Evolutionary conservation across 495 filamentous ascomycete species (phyloP).

Genomic region (Elasticomyces elasticus): DNA sequence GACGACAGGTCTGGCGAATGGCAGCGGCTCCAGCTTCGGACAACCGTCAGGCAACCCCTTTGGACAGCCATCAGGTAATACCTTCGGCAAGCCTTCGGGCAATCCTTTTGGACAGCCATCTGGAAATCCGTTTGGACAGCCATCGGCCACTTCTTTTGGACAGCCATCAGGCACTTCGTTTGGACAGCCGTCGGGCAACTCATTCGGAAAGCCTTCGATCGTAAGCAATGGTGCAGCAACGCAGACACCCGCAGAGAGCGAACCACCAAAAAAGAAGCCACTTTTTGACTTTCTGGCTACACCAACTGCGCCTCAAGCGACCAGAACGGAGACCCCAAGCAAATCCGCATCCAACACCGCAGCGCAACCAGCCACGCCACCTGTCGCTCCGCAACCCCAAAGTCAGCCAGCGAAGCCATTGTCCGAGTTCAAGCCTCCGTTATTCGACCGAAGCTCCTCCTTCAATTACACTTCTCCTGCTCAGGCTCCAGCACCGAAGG

Average conservation of each 20-base stretch:
- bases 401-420: background rate
- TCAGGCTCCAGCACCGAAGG: background rate
- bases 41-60: background rate
- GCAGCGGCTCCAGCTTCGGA: constrained; percentile 1
- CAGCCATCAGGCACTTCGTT: too few relatives aligned
- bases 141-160: background rate
- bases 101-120: constrained; percentile 10
- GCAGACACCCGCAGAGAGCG: too few relatives aligned
- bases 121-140: background rate
- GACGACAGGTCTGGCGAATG: background rate
- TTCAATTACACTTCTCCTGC: background rate
- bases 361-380: too few relatives aligned
- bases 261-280: too few relatives aligned
- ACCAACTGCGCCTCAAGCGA: background rate
- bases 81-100: background rate
- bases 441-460: background rate
- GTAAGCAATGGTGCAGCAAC: too few relatives aligned
- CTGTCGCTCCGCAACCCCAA: background rate
- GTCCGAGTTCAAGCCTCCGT: background rate
- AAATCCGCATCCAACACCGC: too few relatives aligned
- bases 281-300: background rate
- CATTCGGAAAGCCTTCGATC: constrained; percentile 3
- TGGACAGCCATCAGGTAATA: background rate
- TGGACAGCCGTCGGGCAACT: too few relatives aligned
- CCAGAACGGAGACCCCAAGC: too few relatives aligned